Base-by-base conservation (phyloP, 78 protist species). In the Tieghemostelium lacteum region DNA sequence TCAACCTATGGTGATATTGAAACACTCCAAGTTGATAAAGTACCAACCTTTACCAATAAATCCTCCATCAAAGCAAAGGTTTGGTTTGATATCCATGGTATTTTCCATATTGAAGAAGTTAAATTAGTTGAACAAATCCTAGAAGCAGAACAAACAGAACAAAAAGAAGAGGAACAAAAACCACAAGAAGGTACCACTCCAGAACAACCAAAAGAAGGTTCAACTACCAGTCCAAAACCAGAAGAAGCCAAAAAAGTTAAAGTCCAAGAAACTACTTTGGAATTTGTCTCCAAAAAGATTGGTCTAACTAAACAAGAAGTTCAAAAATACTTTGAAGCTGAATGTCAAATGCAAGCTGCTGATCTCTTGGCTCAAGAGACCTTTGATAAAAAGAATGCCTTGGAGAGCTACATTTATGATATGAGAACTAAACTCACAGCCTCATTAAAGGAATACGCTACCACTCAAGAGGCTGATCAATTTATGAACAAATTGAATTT, bases 341-440 rank as follows among this genome's bases (percentile, higher is more conserved):
- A 93, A 83, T 83, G 49, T 64, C 73, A 93, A 45, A 85, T 93
- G 97, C 80, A 54, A 73, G 69, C 86, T 22, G 26, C 77, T 3
- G 98, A 96, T 85, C 3, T 17, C 20, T 75, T 87, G 33, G 70
- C 95, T 20, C 16, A 8, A 34, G 95, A 92, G 37, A 94, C 96
- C 24, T 64, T 40, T 29, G 97, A 97, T 19, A 71, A 52, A 22
- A 76, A 75, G 73, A 97, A 97, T 73, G 83, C 87, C 26, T 69
- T 97, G 39, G 99, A 97, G 89, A 42, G 86, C 54, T 97, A 92
- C 86, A 72, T 96, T 39, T 96, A 96, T 75, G 96, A 91, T 62
- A 87, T 89, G 97, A 85, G 97, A 55, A 36, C 49, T 66, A 70
- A 78, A 86, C 55, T 95, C 58, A 22, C 42, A 29, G 87, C 74